Evolutionary conservation across 768 basidiomycete genomes (phyloP), one percentile per base, ranked within the genome.

Genomic region (Mrakia gelida): DNA sequence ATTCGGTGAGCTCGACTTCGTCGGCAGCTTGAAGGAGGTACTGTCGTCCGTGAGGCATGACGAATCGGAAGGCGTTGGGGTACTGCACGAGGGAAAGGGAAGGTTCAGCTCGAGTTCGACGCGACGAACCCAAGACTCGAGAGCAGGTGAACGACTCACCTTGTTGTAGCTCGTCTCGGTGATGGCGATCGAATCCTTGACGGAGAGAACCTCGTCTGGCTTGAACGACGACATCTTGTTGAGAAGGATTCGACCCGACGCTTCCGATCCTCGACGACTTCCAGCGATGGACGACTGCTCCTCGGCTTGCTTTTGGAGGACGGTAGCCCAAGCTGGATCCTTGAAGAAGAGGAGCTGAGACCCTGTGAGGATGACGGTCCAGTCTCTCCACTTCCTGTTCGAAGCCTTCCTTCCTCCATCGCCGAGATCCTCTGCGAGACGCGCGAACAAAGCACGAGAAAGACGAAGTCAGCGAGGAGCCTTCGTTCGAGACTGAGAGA

Each of bases 321-420:
- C 71, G 43, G 49, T 73, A 7, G 77, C 77, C 77, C 72, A 78
- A 23, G 68, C 56, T 52, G 49, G 67, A 45, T 76, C 43, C 80
- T 82, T 78, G 85, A 94, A 95, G 83, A 98, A 91, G 65, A 98
- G 87, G 6, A 99, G 86, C 81, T 98, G 96, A 7, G 94, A 95
- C 34, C 90, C 91, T 5, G 94, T 95, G 76, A 99, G 86, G 71
- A 95, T 87, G 13, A 94, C 92, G 79, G 89, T 91, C 88, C 91
- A 95, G 16, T 89, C 85, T 81, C 88, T 91, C 97, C 97, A 98
- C 85, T 95, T 98, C 71, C 93, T 88, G 81, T 88, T 91, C 67
- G 86, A 85, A 0, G 90, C 86, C 81, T 90, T 93, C 84, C 88
- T 92, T 18, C 93, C 92, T 5, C 91, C 90, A 80, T 92, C 92